Evolutionary conservation across 1,284 basidiomycete genomes (phyloP), one percentile per base, ranked within the genome.

Genomic region (Microbotryum intermedium): DNA sequence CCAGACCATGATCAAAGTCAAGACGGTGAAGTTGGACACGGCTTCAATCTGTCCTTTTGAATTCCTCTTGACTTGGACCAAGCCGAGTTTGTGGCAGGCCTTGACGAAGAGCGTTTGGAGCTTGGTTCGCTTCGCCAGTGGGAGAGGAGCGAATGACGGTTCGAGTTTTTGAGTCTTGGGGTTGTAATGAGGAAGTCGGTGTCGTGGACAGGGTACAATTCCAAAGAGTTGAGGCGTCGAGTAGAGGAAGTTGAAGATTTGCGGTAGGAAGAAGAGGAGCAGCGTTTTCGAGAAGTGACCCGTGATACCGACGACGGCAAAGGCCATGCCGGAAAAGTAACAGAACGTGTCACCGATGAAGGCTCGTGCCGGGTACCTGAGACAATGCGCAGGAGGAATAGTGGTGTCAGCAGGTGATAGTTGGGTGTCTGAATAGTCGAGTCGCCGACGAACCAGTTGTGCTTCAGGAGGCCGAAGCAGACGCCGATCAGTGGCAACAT

Each of bases 301-400:
- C 71, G 94, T 88, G 64, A 97, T 94, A 11, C 90, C 91, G 39
- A 94, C 91, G 18, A 93, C 91, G 0, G 93, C 86, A 72, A 97
- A 95, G 0, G 92, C 90, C 92, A 97, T 97, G 61, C 92, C 95
- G 0, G 92, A 86, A 59, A 97, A 86, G 76, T 99, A 99, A 76
- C 95, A 98, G 45, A 97, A 82, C 1, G 95, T 99, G 73, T 99
- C 95, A 3, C 95, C 95, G 0, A 93, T 90, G 74, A 98, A 99
- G 0, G 84, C 91, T 30, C 85, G 81, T 8, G 94, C 89, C 1
- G 95, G 95, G 73, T 95, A 97, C 90, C 92, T 95, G 68, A n/a
- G 28, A 21, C 21, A 3, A n/a, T n/a, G n/a, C n/a, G n/a, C n/a
- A n/a, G n/a, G n/a, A n/a, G n/a, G n/a, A n/a, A 20, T 20, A 18